Base-by-base conservation (phyloP, 805 yeast species). In the Teunomyces pallodes region DNA sequence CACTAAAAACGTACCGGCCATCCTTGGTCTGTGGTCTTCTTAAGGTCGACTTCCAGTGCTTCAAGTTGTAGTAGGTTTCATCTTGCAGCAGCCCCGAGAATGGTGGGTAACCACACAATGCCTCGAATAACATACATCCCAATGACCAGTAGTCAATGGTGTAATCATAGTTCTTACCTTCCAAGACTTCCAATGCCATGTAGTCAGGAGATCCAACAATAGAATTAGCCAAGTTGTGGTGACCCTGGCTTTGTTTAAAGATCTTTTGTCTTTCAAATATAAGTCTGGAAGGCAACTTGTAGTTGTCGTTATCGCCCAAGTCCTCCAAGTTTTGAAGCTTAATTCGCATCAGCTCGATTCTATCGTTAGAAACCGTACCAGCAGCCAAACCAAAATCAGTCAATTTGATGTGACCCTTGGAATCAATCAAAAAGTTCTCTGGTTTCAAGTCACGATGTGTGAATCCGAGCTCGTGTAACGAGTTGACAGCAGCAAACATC, bases 111-210 rank as follows among this genome's bases (percentile, higher is more conserved):
- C 99, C 98, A 54, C 94, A 94, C 48, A 94, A 80, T 42, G 97
- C 88, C 70, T 94, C 99, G 65, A 92, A 94, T 35, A 94, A 74
- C 85, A 94, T 94, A 69, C 99, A 94, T 4, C 99, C 99, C 49
- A 94, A 75, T 0, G 98, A 91, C 99, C 99, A 94, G 66, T 94
- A 94, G 72, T 94, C 99, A 49, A 95, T 96, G 12, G 99, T 92
- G 65, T 86, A 91, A 64, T 94, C 97, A 66, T 94, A 94, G 49
- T 84, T 83, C 61, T 86, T 87, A 6, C 99, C 99, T 67, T 90
- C 96, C 46, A 94, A 79, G 9, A 94, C 98, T 67, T 94, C 99
- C 44, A 94, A 76, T 1, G 99, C 99, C 99, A 94, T 94, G 64
- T 94, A 94, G 67, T 94, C 99, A 1, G 99, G 99, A 4, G 96